Conservation (phyloP, 1,284 basidiomycete species). For the Trichosporon ovoides region DNA sequence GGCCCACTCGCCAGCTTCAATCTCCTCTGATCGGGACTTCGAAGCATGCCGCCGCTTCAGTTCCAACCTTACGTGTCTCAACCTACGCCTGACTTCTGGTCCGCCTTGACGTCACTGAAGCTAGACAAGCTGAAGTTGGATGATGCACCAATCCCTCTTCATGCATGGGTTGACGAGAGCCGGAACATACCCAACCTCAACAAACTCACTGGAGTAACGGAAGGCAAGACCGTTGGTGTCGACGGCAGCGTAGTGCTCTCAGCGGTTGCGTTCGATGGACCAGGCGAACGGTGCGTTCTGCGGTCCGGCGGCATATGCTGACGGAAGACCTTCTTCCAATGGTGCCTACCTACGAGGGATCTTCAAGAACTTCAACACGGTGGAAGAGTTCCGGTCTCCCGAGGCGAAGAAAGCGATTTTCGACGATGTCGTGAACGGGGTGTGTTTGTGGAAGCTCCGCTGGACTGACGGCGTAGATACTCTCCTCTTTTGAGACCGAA, state of each 20-base stretch:
- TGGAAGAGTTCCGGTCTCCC: constrained; percentile 87
- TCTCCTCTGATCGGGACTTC: too few relatives aligned
- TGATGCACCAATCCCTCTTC: constrained; percentile 63
- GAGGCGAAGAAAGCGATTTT: constrained; percentile 78
- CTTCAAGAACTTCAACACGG: constrained; percentile 91
- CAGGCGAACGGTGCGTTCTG: constrained; percentile 23
- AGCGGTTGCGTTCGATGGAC: constrained; percentile 33
- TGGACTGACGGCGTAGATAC: constrained; percentile 26
- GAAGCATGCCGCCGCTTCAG: constrained; percentile 56
- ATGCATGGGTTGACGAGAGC: constrained; percentile 66
- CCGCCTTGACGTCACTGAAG: constrained; percentile 80
- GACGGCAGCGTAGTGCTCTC: constrained; percentile 30
- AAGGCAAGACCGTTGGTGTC: constrained; percentile 24
- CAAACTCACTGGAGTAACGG: neutral
- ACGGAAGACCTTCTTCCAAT: constrained; percentile 33
- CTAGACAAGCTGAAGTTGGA: constrained; percentile 83
- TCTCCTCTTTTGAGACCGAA: constrained; percentile 29
- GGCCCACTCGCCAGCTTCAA: neutral
- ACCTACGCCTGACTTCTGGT: constrained; percentile 90
- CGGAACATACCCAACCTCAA: constrained; percentile 61
- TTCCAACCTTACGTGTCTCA: constrained; percentile 82
- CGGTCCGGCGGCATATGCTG: neutral
- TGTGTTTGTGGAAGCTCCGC: constrained; percentile 55
- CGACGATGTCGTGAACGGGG: constrained; percentile 52
- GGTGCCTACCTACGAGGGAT: constrained; percentile 56